Conservation (phyloP, 768 basidiomycete species). For the Mycena floridula region DNA sequence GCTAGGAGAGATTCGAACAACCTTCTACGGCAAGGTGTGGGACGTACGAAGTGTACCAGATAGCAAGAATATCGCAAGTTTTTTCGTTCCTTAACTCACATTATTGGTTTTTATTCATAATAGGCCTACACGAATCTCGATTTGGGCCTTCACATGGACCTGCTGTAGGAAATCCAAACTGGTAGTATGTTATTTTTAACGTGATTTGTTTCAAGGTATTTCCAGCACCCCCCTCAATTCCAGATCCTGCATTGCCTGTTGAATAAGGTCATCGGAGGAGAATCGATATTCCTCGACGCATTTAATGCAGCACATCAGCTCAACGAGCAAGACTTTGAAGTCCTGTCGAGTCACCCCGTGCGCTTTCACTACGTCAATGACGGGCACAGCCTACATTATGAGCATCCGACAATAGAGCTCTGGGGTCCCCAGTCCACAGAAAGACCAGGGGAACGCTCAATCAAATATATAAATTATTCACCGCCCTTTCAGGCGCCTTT, state of each 20-base stretch:
- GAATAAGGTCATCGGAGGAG: conserved; percentile 78
- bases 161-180: too few species aligned
- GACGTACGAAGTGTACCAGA: conserved; percentile 73
- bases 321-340: conserved; percentile 40
- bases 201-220: conserved; percentile 53
- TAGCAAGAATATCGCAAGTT: conserved; percentile 87
- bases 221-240: conserved; percentile 84
- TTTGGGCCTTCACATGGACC: conserved; percentile 88
- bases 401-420: conserved; percentile 75
- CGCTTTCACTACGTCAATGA: conserved; percentile 90
- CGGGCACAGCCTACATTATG: conserved; percentile 69
- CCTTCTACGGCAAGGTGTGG: conserved; percentile 90
- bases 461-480: conserved; percentile 81
- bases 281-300: conserved; percentile 83
- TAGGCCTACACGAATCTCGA: conserved; percentile 91
- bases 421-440: conserved; percentile 16
- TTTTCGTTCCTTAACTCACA: too few species aligned
- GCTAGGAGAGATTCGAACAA: conserved; percentile 76
- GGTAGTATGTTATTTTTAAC: conserved; percentile 23
- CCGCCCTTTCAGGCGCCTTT: conserved; percentile 93
- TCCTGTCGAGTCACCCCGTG: conserved; percentile 61
- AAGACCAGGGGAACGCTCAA: conserved; percentile 16
- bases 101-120: too few species aligned
- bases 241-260: conserved; percentile 90
- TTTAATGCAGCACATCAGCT: conserved; percentile 57